Percentiles rank a stretch among this genome's conserved stretches.
These are phyloP conservation scores for Cytospora paraplurivora DNA, from an alignment of 2,329 filamentous ascomycete genomes.

Conservation along the genomic window DNA sequence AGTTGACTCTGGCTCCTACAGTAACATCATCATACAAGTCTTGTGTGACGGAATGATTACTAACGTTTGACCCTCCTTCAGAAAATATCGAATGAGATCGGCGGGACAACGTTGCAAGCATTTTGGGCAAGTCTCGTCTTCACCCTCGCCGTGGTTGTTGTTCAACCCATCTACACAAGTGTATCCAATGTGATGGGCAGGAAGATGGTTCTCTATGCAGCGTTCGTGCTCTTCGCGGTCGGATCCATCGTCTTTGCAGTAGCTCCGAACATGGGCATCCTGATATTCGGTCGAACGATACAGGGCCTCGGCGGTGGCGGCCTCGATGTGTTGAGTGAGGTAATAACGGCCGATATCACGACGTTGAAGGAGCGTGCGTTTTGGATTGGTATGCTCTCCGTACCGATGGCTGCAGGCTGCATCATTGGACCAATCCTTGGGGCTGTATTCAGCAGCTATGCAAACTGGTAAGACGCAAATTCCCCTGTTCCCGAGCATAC, in stretches of 20 bases:
- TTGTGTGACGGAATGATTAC: too few species aligned
- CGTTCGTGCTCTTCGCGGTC: conserved; percentile 31
- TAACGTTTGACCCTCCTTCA: conserved; percentile 18
- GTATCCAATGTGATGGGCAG: conserved; percentile 37
- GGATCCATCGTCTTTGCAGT: conserved; percentile 52
- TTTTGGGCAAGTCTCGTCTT: conserved; percentile 40
- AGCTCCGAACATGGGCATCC: conserved; percentile 35
- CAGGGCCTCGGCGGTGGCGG: conserved; percentile 41
- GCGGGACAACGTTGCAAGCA: conserved; percentile 30
- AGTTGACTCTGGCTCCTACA: too few species aligned
- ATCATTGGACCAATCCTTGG: conserved; percentile 23
- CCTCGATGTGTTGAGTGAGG: conserved; percentile 36
- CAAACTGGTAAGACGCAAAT: too few species aligned
- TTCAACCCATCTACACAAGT: conserved; percentile 32
- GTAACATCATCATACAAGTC: too few species aligned
- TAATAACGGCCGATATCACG: conserved; percentile 41
- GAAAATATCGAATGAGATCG: conserved; percentile 27
- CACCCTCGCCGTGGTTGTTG: conserved; percentile 30
- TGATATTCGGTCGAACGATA: conserved; percentile 40
- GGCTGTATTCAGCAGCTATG: too few species aligned
- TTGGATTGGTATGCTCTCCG: conserved; percentile 36
- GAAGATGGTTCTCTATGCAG: conserved; percentile 34
- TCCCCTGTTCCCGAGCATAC: too few species aligned
- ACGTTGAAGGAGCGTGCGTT: conserved; percentile 37
- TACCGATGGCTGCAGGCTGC: conserved; percentile 37